Base-by-base conservation (phyloP, 2,329 filamentous ascomycete genomes). In the Talaromyces sp. region DNA sequence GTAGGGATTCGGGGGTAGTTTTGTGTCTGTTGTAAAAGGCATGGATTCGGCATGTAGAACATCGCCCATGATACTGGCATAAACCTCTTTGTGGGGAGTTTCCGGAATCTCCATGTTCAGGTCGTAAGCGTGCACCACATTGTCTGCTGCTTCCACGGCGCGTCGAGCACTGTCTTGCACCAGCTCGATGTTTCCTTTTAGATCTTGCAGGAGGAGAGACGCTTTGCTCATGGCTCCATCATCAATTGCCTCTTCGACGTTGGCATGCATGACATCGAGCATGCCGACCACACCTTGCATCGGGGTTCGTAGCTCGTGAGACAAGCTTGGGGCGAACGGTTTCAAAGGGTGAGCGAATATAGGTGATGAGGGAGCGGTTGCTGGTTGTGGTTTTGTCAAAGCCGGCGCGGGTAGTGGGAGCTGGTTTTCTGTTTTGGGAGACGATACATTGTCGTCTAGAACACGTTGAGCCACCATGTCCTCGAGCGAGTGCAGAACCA, bases 221-320 rank as follows among this genome's bases (percentile, higher is more conserved):
- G 35, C 19, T 38, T 57, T 57, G 14, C 35, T 69, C 62, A 84
- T 81, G 10, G 75, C 73, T 62, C 84, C 80, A 41, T 77, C 80
- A 63, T 84, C 81, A 8, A 86, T 81, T 19, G 85, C 85, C 69
- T 90, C 87, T 61, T 87, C 81, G 2, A 90, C 85, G 2, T 86
- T 89, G 3, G 87, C 85, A 73, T 89, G 86, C 86, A 90, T 90
- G 62, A 90, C 86, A 73, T 90, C 88, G 50, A 90, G 75, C 87
- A 90, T 90, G 7, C 88, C 88, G 14, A 90, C 86, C 7, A 90
- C 86, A 49, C 88, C 88, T 71, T 90, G 88, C 87, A 90, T 89
- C 1, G 88, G 88, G 3, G 88, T 90, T 63, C 88, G 80, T 53
- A 90, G 72, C 69, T 90, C 88, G 65, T 90, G 88, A 0, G 88